Percentiles rank a stretch among this genome's conserved stretches.
phyloP scores from a whole-genome alignment of 2,329 filamentous ascomycete species.

The Tolypocladium nubicola region DNA sequence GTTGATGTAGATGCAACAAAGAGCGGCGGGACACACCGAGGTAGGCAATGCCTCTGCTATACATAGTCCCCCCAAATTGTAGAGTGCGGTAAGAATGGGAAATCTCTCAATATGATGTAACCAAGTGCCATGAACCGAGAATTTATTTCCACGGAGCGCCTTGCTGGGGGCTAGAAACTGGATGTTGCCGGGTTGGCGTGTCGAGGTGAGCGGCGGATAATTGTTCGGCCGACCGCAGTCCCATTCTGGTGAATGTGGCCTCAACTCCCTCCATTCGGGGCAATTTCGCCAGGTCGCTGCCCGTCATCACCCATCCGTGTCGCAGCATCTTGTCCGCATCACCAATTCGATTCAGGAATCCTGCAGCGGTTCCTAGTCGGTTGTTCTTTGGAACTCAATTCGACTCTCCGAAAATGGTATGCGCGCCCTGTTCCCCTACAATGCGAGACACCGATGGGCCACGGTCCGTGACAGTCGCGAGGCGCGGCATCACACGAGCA shows the following conservation, averaged over 20 bases:
- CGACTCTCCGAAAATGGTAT: slow-evolving; percentile 20
- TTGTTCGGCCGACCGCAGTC: slow-evolving; percentile 17
- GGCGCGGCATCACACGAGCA: neutral
- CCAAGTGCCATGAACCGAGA: neutral
- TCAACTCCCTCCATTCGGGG: slow-evolving; percentile 23
- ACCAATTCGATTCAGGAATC: slow-evolving; percentile 16
- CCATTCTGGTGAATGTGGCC: slow-evolving; percentile 32
- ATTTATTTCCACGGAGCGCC: no score
- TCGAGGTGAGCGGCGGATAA: slow-evolving; percentile 16
- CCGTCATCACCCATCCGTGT: slow-evolving; percentile 6
- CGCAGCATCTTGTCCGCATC: slow-evolving; percentile 11
- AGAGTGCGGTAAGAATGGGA: slow-evolving; percentile 6
- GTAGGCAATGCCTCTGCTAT: slow-evolving; percentile 13
- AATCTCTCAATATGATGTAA: neutral
- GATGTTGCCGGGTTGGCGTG: neutral
- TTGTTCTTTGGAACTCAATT: slow-evolving; percentile 8
- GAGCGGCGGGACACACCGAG: slow-evolving; percentile 15
- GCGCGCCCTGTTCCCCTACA: slow-evolving; percentile 2
- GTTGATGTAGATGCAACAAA: slow-evolving; percentile 4
- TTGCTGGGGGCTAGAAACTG: neutral
- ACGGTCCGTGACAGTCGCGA: neutral
- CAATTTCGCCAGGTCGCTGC: slow-evolving; percentile 15
- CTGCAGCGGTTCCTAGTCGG: slow-evolving; percentile 23
- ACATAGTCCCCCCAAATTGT: slow-evolving; percentile 23
- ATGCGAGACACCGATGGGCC: neutral